These are phyloP conservation scores for Capsicum pubescens DNA, from an alignment of 257 asterid genomes.

Conservation along the genomic window DNA sequence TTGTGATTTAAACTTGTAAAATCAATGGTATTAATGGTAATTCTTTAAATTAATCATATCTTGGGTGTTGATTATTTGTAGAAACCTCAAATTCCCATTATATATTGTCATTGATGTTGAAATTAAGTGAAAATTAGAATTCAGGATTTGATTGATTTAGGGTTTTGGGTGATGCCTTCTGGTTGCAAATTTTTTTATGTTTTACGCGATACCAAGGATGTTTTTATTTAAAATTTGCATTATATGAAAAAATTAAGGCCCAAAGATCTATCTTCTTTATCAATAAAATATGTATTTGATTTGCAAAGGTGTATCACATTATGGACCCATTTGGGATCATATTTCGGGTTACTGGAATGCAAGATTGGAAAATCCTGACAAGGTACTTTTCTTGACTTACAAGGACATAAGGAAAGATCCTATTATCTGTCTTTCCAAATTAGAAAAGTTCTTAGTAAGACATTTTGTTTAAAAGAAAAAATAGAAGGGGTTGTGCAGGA, in stretches of 20 bases:
- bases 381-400: background rate
- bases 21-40: no score
- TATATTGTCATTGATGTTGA: no score
- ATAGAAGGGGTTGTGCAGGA: background rate
- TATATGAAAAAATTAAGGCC: background rate
- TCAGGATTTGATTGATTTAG: no score
- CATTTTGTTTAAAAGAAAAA: background rate
- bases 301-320: conserved; percentile 5
- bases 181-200: background rate
- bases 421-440: background rate
- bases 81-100: no score
- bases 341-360: background rate
- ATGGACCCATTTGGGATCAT: background rate
- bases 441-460: conserved; percentile 12
- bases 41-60: no score
- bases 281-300: background rate
- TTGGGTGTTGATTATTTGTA: no score
- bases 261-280: background rate
- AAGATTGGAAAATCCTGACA: conserved; percentile 10
- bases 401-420: background rate
- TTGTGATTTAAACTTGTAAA: no score
- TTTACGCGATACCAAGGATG: background rate
- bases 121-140: no score
- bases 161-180: background rate
- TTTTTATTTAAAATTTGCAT: background rate